Evolutionary conservation across 495 filamentous ascomycete genomes (phyloP), one percentile per base, ranked within the genome.

Genomic region (Penicillium pancosmium): DNA sequence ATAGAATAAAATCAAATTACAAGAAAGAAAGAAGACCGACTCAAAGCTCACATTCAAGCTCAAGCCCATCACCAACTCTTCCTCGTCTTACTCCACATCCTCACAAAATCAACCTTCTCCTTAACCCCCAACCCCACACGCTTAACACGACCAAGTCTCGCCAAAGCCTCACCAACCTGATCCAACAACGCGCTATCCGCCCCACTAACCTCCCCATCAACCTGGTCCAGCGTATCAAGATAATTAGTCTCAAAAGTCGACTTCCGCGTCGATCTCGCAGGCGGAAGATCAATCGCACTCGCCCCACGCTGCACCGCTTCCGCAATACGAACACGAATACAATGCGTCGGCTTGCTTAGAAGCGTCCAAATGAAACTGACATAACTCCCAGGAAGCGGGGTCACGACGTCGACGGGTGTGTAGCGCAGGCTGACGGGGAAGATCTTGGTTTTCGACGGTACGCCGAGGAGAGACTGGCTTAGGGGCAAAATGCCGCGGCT

Each of bases 361-460:
- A 98, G 76, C 31, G 84, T 89, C 91, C 92, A 99, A 7, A 97
- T 65, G 64, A 96, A 94, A 8, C 74, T 72, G 3, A 80, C 23
- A 67, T 88, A 91, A 10, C 62, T 68, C 0, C 86, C 85, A 0
- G 95, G 94, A 0, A 98, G 71, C 0, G 94, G 95, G 1, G 95
- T 98, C 16, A 93, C 92, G 44, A 98, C 84, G 66, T 99, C 95
- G 7, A 86, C 80, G 0, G 91, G 88, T 0, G 91, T 90, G 68
- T 98, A 98, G 8, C 92, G 84, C 56, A 99, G 74, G 68, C 86
- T 94, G 50, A 97, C 80, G 9, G 94, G 93, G 76, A 93, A 98
- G 60, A 99, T 90, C 67, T 85, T 86, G 4, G 83, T 84, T 34
- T 82, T 72, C 18, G 82, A 61, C 0, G 89, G 86, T 0, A 83